Conservation (phyloP, 805 yeast genomes). For the Metschnikowia noctiluminum region DNA sequence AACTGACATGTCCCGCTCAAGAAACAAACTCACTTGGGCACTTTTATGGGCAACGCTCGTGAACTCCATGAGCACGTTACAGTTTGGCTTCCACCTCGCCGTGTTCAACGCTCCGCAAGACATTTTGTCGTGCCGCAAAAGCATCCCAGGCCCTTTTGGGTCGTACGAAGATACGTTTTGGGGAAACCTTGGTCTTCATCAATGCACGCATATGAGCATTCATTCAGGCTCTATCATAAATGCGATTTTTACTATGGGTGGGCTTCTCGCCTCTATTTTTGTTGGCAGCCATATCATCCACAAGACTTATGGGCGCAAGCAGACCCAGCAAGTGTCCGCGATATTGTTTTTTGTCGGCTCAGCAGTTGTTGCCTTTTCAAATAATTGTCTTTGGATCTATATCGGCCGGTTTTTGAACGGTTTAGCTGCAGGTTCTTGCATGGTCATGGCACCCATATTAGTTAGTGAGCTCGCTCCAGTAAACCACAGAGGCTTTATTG, state of each 20-base stretch:
- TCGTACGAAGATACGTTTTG: slow-evolving; percentile 27
- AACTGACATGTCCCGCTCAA: slow-evolving; percentile 10
- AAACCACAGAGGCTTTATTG: slow-evolving; percentile 41
- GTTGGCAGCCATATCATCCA: slow-evolving; percentile 28
- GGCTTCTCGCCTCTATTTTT: slow-evolving; percentile 29
- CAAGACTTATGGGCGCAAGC: slow-evolving; percentile 24
- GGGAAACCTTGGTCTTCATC: slow-evolving; percentile 20
- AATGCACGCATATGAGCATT: slow-evolving; percentile 30
- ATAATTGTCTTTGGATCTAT: slow-evolving; percentile 18
- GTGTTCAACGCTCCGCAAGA: slow-evolving; percentile 36
- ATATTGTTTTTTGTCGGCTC: slow-evolving; percentile 28
- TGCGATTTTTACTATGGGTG: slow-evolving; percentile 36
- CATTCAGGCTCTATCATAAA: slow-evolving; percentile 26
- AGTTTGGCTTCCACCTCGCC: slow-evolving; percentile 40
- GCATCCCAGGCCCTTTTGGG: slow-evolving; percentile 7
- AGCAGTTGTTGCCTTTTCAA: slow-evolving; percentile 24
- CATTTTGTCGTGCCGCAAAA: slow-evolving; percentile 27
- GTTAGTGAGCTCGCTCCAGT: slow-evolving; percentile 39
- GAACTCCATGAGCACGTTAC: slow-evolving; percentile 34
- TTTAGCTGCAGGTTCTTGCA: slow-evolving; percentile 37
- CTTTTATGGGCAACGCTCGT: slow-evolving; percentile 36
- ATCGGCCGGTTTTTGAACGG: slow-evolving; percentile 36
- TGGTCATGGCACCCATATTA: slow-evolving; percentile 40
- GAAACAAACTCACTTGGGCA: slow-evolving; percentile 22
- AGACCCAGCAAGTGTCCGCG: slow-evolving; percentile 17